These are phyloP conservation scores for Centella asiatica DNA, from an alignment of 129 eudicot species.

Conservation along the genomic window DNA sequence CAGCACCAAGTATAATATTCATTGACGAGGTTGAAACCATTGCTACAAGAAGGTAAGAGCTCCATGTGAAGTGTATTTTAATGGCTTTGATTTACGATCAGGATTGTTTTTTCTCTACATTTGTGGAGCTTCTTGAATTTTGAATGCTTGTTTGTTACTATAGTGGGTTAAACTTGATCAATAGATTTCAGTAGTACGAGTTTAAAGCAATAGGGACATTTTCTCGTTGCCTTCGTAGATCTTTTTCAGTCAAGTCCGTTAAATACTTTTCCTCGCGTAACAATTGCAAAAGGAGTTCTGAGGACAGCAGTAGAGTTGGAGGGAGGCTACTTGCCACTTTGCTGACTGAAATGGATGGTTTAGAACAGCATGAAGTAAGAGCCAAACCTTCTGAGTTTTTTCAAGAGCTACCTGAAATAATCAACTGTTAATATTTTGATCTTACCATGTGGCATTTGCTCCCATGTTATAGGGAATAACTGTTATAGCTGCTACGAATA, in stretches of 20 bases:
- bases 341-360: conserved; percentile 98
- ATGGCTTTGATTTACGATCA: too few species aligned
- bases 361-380: conserved; percentile 80
- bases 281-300: conserved; percentile 60
- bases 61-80: too few species aligned
- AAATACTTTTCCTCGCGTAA: not conserved
- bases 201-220: too few species aligned
- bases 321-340: conserved; percentile 89
- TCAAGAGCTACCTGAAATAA: not conserved
- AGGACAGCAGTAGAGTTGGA: conserved; percentile 61
- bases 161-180: not conserved
- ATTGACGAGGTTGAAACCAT: conserved; percentile 90
- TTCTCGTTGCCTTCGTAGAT: too few species aligned
- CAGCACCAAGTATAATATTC: conserved; percentile 93
- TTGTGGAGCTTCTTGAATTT: too few species aligned
- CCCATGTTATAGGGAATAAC: conserved; percentile 89
- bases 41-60: conserved; percentile 64
- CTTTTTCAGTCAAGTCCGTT: not conserved
- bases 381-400: not conserved
- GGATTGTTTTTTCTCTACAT: too few species aligned
- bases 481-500: conserved; percentile 97
- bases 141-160: too few species aligned
- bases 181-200: not conserved
- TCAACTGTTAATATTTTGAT: too few species aligned
- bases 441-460: conserved; percentile 2